Evolutionary conservation across 306 rosid genomes (phyloP), one percentile per base, ranked within the genome.

Genomic region (Leucaena leucocephala): DNA sequence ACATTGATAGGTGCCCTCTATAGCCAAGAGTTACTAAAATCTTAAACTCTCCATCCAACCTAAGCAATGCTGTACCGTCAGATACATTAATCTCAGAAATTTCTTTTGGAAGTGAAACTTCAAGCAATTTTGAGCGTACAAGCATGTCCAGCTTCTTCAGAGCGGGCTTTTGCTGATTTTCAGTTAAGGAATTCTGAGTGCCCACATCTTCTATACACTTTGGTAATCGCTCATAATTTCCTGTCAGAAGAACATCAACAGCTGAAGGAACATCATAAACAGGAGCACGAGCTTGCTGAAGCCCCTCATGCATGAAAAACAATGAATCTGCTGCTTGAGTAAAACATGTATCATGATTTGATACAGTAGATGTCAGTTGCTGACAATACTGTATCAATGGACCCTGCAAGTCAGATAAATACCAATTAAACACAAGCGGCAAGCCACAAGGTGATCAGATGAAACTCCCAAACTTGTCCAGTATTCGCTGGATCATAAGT

Each of bases 281-380:
- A 8, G 99, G 99, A 46, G 99, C 99, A 70, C 99, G 92, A 14
- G 99, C 98, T 85, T 91, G 99, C 73, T 96, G 99, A 72, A 96
- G 92, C 81, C 97, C 99, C 84, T 96, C 99, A 39, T 96, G 99
- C 99, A 96, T 96, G 83, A 96, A 96, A 85, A 93, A 96, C 87
- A 96, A 79, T 0, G 99, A 96, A 87, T 96, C 99, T 15, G 99
- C 98, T 13, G 99, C 88, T 85, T 96, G 99, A 46, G 99, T 89
- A 86, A 96, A 96, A 86, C 99, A 93, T 35, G 91, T 86, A 71
- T 96, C 99, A 46, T 96, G 99, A 84, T 90, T 96, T 6, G 98
- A 96, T 68, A 96, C 85, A 10, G 99, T 96, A 16, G 99, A 96
- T 50, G 88, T 79, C 67, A 96, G 93, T 71, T 91, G 96, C 86